A percentile compares a stretch with the other conserved stretches of the same genome.
Evolutionary conservation across 768 basidiomycete genomes (phyloP).

Genomic region (Rhizopogon vesiculosus): DNA sequence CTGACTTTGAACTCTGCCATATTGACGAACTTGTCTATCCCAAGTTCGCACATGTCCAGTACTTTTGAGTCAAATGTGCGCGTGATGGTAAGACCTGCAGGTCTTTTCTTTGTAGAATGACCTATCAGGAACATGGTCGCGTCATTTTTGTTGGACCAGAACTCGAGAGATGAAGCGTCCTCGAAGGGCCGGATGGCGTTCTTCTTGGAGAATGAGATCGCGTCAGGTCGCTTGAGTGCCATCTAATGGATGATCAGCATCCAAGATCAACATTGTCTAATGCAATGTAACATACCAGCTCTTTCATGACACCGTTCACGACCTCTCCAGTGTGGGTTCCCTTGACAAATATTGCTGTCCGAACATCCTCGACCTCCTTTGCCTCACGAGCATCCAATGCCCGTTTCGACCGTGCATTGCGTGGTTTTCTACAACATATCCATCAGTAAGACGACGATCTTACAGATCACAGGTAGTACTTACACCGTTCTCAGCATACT

Average conservation of each 20-base stretch:
- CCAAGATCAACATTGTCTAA: neutral
- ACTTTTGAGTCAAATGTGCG: constrained; percentile 83
- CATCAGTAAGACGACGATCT: neutral
- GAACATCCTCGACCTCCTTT: constrained; percentile 84
- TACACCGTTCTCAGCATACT: constrained; percentile 27
- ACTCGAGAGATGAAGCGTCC: constrained; percentile 72
- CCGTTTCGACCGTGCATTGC: constrained; percentile 93
- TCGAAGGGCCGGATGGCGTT: constrained; percentile 92
- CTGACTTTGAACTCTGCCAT: constrained; percentile 84
- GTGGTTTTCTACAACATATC: constrained; percentile 63
- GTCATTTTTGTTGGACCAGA: constrained; percentile 94
- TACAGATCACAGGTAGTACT: constrained; percentile 1
- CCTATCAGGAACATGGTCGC: constrained; percentile 88
- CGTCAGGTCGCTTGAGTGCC: constrained; percentile 88
- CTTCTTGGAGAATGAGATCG: constrained; percentile 92
- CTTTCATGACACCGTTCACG: constrained; percentile 78
- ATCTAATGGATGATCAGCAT: constrained; percentile 46
- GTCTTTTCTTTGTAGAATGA: constrained; percentile 91
- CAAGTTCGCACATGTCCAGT: constrained; percentile 93
- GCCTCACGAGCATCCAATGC: constrained; percentile 82
- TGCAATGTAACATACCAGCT: constrained; percentile 55
- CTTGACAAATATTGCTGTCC: constrained; percentile 86
- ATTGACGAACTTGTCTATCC: constrained; percentile 73
- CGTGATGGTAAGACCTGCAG: constrained; percentile 79
- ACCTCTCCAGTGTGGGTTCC: constrained; percentile 84